These are phyloP conservation scores for Lycium ferocissimum DNA, from an alignment of 257 asterid genomes.

Conservation along the genomic window DNA sequence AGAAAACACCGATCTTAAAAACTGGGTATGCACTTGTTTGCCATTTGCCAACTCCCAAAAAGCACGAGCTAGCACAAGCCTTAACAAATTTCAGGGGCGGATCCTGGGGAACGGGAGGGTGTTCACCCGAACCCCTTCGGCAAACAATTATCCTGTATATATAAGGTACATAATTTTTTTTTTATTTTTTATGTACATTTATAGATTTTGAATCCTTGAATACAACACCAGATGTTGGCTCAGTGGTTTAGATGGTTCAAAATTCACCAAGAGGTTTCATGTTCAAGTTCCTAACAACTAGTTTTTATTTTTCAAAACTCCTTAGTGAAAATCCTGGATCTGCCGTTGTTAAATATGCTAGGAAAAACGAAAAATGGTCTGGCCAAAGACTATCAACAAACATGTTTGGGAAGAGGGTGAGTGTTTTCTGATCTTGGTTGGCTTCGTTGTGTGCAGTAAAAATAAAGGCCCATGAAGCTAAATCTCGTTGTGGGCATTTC, in stretches of 20 bases:
- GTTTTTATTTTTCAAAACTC: too few species aligned
- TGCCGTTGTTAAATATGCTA: conserved; percentile 12
- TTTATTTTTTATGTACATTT: too few species aligned
- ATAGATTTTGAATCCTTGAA: too few species aligned
- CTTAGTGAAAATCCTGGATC: too few species aligned
- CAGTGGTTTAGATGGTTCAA: too few species aligned
- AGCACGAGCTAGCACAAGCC: conserved; percentile 65
- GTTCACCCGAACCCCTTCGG: too few species aligned
- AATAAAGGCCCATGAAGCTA: conserved; percentile 82
- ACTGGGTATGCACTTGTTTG: conserved; percentile 69
- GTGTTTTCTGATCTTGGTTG: conserved; percentile 44
- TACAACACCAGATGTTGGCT: too few species aligned
- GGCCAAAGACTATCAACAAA: conserved; percentile 50
- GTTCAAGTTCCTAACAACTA: too few species aligned
- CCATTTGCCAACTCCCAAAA: conserved; percentile 62
- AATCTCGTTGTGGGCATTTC: conserved; percentile 71
- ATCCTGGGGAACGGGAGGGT: too few species aligned
- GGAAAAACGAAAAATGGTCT: conserved; percentile 69
- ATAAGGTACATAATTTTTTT: too few species aligned
- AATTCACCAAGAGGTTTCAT: too few species aligned
- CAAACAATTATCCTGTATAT: too few species aligned
- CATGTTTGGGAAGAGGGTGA: conserved; percentile 49
- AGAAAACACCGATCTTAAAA: conserved; percentile 53
- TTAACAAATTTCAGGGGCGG: conserved; percentile 37
- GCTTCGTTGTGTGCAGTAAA: conserved; percentile 73